Base-by-base conservation (phyloP, 495 filamentous ascomycete species). In the Penicillium turbatum region DNA sequence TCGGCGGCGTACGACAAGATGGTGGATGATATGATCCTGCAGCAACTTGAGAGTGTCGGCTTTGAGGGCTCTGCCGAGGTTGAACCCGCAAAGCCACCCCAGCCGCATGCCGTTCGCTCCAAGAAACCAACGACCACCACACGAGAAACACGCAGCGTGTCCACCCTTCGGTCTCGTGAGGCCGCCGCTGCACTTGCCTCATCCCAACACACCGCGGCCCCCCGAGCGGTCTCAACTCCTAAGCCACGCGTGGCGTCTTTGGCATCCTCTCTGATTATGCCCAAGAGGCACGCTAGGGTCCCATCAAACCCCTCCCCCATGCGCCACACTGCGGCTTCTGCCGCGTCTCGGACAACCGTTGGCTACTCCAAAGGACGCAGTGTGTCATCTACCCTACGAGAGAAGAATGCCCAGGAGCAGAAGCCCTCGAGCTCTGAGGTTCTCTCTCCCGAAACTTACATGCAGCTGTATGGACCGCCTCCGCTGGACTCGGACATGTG, bases 361-460 rank as follows among this genome's bases (percentile, higher is more conserved):
- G 90, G 90, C 6, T 92, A 91, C 64, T 83, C 82, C 46, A 88
- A 86, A 62, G 89, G 91, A 26, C 79, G 90, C 13, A 77, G 76
- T 13, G 79, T 84, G 12, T 85, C 85, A 7, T 71, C 74, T 9
- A 71, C 61, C 5, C 53, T 82, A 56, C 66, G 68, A 37, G 69
- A 69, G 42, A 68, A 66, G 15, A 53, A 42, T 5, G 39, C 57
- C 27, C 29, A 51, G 2, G 44, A 51, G 2, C 58, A 65, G 36
- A 54, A 55, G 39, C 35, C 63, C 15, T 53, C 46, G 3, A 56
- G 60, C 34, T 60, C 56, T 2, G 44, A 70, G 27, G 56, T 63
- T 4, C 62, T 79, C 9, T 68, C 72, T 12, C 72, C 76, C 5
- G 68, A 72, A 29, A 72, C 64, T 10, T 80, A 79, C 56, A 60